phyloP scores from a whole-genome alignment of 352 stramenopile genomes.

The Phytophthora pisi region DNA sequence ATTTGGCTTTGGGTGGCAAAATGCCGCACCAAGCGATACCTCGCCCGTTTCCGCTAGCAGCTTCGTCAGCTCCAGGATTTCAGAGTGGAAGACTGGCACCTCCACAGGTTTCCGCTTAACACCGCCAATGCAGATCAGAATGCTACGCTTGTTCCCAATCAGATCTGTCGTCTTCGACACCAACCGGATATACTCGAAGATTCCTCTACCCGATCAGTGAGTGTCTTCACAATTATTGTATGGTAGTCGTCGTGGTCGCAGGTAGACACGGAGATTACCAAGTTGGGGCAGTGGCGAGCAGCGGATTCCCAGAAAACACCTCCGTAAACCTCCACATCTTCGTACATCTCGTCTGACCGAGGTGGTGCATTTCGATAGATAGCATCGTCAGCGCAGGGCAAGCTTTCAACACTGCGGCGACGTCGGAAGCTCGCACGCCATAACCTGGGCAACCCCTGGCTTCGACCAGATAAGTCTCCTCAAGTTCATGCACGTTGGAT shows the following conservation, averaged over 20 bases:
- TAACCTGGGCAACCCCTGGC: background rate
- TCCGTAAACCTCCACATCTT: conserved; percentile 4
- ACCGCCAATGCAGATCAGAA: background rate
- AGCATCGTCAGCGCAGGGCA: background rate
- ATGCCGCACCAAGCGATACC: background rate
- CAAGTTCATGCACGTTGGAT: background rate
- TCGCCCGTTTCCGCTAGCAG: conserved; percentile 1
- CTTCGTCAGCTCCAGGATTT: background rate
- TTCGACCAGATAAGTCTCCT: background rate
- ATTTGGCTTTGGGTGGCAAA: background rate
- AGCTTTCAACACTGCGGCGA: background rate
- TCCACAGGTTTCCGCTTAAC: background rate
- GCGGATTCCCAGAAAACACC: conserved; percentile 14
- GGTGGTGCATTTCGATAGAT: conserved; percentile 4
- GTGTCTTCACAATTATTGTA: background rate
- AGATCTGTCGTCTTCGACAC: background rate
- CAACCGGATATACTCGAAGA: conserved; percentile 2
- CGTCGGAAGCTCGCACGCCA: background rate
- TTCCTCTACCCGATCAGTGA: background rate
- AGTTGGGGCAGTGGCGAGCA: background rate
- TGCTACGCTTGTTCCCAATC: background rate
- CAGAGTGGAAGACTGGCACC: background rate
- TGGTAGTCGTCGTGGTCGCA: background rate
- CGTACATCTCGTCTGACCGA: background rate
- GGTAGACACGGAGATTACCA: background rate